phyloP scores from a whole-genome alignment of 495 filamentous ascomycete species.

The Neurospora sp. region DNA sequence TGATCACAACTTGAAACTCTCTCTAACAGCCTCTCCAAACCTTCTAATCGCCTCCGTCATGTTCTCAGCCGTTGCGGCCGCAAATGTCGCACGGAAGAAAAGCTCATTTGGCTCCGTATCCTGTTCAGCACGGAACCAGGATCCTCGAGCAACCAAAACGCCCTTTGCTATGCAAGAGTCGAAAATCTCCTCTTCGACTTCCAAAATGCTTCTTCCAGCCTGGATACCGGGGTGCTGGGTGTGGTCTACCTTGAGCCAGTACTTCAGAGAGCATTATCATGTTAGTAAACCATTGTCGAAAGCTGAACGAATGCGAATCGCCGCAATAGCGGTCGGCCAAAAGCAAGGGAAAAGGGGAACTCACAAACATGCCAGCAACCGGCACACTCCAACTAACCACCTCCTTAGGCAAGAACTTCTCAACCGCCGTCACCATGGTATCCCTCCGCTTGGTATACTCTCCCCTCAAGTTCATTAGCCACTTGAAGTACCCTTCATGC shows the following conservation, averaged over 20 bases:
- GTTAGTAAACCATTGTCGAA: not conserved
- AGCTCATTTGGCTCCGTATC: slow-evolving; percentile 35
- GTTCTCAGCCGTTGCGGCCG: slow-evolving; percentile 61
- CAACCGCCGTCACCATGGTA: slow-evolving; percentile 70
- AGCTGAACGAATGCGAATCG: not conserved
- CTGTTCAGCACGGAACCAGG: slow-evolving; percentile 71
- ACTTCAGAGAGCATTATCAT: slow-evolving; percentile 28
- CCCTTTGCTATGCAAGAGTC: slow-evolving; percentile 54
- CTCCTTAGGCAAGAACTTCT: slow-evolving; percentile 63
- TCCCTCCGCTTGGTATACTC: slow-evolving; percentile 75
- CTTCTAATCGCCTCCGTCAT: slow-evolving; percentile 71
- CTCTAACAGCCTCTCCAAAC: slow-evolving; percentile 59
- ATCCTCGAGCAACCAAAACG: slow-evolving; percentile 69
- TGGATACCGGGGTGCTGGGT: slow-evolving; percentile 54
- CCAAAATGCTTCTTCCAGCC: slow-evolving; percentile 43
- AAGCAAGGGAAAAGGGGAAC: slow-evolving; percentile 21
- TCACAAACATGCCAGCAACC: slow-evolving; percentile 92
- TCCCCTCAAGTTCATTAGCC: slow-evolving; percentile 75
- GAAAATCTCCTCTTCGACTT: slow-evolving; percentile 83
- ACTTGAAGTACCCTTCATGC: slow-evolving; percentile 80
- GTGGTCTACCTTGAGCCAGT: slow-evolving; percentile 77
- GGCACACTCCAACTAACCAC: slow-evolving; percentile 78
- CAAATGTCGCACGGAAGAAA: slow-evolving; percentile 87
- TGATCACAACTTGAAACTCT: slow-evolving; percentile 44
- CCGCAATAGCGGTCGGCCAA: not conserved